Conservation (phyloP, 148 eudicot species). For the Fallopia convolvulus region DNA sequence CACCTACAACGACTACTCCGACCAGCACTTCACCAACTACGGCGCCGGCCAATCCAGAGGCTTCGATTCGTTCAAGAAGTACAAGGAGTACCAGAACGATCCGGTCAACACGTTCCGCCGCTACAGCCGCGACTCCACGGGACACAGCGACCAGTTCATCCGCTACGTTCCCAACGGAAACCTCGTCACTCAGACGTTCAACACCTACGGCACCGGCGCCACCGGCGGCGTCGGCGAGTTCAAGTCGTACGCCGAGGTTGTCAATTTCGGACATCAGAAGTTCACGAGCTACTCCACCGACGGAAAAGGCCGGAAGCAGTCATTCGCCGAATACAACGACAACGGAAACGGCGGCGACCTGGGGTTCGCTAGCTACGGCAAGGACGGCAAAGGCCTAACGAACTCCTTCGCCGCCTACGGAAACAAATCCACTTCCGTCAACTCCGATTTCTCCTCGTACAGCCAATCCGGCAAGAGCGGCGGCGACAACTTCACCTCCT, state of each 20-base stretch:
- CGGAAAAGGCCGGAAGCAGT: conserved; percentile 30
- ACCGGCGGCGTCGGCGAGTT: conserved; percentile 50
- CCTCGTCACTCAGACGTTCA: conserved; percentile 37
- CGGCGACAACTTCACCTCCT: conserved; percentile 56
- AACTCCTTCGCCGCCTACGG: conserved; percentile 34
- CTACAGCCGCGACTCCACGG: conserved; percentile 50
- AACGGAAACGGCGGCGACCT: conserved; percentile 34
- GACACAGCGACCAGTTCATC: conserved; percentile 41
- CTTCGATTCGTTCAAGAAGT: conserved; percentile 37
- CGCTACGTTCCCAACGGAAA: conserved; percentile 34
- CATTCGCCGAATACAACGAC: conserved; percentile 27
- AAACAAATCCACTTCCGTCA: conserved; percentile 26
- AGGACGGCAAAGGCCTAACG: conserved; percentile 31
- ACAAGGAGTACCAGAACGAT: conserved; percentile 21
- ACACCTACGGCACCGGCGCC: conserved; percentile 43
- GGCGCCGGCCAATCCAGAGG: conserved; percentile 44
- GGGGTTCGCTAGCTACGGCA: conserved; percentile 44
- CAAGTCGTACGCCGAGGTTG: conserved; percentile 21
- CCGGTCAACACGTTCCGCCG: conserved; percentile 33
- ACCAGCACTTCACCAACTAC: conserved; percentile 60
- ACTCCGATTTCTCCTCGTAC: conserved; percentile 56
- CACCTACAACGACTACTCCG: conserved; percentile 29
- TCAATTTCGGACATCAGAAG: conserved; percentile 32
- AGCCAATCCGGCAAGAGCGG: conserved; percentile 49
- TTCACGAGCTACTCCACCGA: conserved; percentile 51